Evolutionary conservation across 108 stramenopile genomes (phyloP), one percentile per base, ranked within the genome.

Genomic region (Heterococcus sp.): DNA sequence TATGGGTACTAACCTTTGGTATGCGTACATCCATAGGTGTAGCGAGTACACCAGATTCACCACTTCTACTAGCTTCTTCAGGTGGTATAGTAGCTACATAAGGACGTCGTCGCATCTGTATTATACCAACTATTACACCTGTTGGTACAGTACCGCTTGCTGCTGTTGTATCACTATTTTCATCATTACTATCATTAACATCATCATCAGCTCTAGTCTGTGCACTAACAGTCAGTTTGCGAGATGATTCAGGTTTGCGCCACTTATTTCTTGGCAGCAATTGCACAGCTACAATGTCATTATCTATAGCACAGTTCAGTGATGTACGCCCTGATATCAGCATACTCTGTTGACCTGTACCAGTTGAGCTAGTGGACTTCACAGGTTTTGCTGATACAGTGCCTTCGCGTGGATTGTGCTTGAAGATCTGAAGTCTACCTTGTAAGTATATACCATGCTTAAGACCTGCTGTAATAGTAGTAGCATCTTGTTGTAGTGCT

Each of bases 1-100:
- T n/a, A n/a, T n/a, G n/a, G n/a, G n/a, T n/a, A n/a, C n/a, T n/a
- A n/a, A n/a, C n/a, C n/a, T n/a, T n/a, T n/a, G 81, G 81, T 21
- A 72, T 34, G 37, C 81, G 75, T 1, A 74, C 27, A n/a, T 82
- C 81, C 81, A 82, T 82, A 3, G 81, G 81, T 2, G 75, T 74
- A 33, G 81, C 81, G 68, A 74, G 37, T n/a, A 67, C 73, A 35
- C 74, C 74, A 32, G 21, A 30, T 21, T 1, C 34, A 3, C 68
- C 68, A 4, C 28, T 14, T 66, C 79, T 65, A 27, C 2, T 34
- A 3, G 37, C 14, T 34, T 73, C 79, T 66, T 81, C 79, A 14
- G 39, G 35, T 2, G 79, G 79, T 2, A 81, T 73, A 26, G 79
- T 81, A 4, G 65, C 79, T 1, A 81, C 79, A 66, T 70, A 81